phyloP scores from a whole-genome alignment of 371 early-diverging fungal genomes.

The Rhizopus stolonifer region DNA sequence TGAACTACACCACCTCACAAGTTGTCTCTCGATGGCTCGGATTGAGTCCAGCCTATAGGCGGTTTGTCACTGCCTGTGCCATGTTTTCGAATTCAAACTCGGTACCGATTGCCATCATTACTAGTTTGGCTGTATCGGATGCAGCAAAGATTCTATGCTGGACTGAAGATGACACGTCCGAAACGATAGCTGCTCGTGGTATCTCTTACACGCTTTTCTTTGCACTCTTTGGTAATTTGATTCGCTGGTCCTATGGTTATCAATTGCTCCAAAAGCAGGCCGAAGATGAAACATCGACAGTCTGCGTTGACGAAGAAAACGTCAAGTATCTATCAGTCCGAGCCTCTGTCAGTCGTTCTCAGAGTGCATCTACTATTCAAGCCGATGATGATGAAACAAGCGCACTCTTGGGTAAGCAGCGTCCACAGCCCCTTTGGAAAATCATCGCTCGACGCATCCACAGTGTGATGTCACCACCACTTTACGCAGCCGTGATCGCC shows the following conservation, averaged over 20 bases:
- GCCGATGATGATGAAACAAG: too few species aligned
- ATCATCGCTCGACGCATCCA: slow-evolving; percentile 14
- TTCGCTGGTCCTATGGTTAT: slow-evolving; percentile 80
- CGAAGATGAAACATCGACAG: slow-evolving; percentile 15
- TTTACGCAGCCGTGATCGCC: slow-evolving; percentile 61
- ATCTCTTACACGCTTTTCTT: slow-evolving; percentile 75
- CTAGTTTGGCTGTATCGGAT: slow-evolving; percentile 68
- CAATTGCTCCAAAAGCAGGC: slow-evolving; percentile 44
- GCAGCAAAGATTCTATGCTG: slow-evolving; percentile 60
- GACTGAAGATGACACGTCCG: slow-evolving; percentile 59
- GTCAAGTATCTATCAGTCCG: too few species aligned
- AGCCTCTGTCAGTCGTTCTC: too few species aligned
- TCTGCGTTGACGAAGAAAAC: slow-evolving; percentile 20
- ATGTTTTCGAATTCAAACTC: slow-evolving; percentile 77
- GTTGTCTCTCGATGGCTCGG: slow-evolving; percentile 50
- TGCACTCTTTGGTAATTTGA: slow-evolving; percentile 71
- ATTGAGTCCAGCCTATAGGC: slow-evolving; percentile 44
- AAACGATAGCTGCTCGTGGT: slow-evolving; percentile 68
- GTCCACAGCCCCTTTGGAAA: not conserved
- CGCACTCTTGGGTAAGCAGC: too few species aligned
- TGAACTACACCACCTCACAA: slow-evolving; percentile 30
- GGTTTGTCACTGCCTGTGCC: slow-evolving; percentile 65
- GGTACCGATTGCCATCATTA: slow-evolving; percentile 69
- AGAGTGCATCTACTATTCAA: too few species aligned
- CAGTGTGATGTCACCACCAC: slow-evolving; percentile 62